phyloP scores from a whole-genome alignment of 1,284 basidiomycete species.

The Ustilago bromivora region DNA sequence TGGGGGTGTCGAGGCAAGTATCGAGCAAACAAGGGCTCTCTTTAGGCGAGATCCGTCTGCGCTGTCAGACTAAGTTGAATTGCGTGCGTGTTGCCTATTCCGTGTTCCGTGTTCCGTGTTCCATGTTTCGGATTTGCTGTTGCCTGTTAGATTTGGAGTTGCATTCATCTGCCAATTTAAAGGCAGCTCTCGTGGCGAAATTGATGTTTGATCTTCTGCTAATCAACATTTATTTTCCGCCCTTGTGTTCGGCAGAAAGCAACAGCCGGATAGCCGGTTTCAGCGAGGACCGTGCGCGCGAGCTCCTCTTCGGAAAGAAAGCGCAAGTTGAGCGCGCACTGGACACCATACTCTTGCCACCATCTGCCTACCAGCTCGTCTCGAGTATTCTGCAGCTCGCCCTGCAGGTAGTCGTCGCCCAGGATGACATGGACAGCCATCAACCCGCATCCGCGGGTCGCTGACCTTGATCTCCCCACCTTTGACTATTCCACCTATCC shows the following conservation, averaged over 20 bases:
- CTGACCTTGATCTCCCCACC: conserved; percentile 29
- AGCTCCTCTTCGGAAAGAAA: neutral
- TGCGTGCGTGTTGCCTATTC: too few species aligned
- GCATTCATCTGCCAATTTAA: too few species aligned
- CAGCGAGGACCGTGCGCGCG: neutral
- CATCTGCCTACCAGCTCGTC: neutral
- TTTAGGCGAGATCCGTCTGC: too few species aligned
- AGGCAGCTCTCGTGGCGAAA: too few species aligned
- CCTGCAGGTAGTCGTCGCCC: neutral
- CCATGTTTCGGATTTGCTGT: too few species aligned
- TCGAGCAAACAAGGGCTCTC: neutral
- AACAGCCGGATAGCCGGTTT: neutral
- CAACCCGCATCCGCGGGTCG: conserved; percentile 49
- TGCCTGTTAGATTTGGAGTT: too few species aligned
- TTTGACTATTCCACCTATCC: conserved; percentile 44
- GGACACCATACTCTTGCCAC: neutral
- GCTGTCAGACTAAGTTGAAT: too few species aligned
- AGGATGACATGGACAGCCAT: conserved; percentile 26
- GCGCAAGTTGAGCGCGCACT: neutral
- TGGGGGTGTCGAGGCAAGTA: neutral
- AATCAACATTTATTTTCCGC: too few species aligned
- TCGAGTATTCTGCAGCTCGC: neutral
- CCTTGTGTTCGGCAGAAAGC: neutral
- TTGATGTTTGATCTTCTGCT: too few species aligned
- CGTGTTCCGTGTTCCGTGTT: too few species aligned